A percentile compares a stretch with the other conserved stretches of the same genome.
phyloP scores from a whole-genome alignment of 768 basidiomycete genomes.

The Trametes elegans region DNA sequence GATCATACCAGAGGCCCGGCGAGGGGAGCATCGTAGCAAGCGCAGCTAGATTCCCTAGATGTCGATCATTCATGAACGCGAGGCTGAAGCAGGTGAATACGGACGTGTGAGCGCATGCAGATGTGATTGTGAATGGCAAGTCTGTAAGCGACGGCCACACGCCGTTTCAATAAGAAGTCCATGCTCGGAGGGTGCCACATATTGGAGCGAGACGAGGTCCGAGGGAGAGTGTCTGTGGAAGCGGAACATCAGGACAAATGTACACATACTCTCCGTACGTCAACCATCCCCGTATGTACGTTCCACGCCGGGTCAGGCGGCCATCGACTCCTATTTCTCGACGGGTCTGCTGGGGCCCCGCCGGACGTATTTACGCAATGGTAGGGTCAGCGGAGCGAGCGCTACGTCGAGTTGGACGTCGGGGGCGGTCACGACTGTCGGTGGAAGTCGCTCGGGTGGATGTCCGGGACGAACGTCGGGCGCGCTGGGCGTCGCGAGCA shows the following conservation, averaged over 20 bases:
- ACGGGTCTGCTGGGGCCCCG: neutral
- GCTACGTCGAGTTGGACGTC: neutral
- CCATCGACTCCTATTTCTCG: neutral
- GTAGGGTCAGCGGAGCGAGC: neutral
- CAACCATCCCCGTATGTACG: slow-evolving; percentile 1
- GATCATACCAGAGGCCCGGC: neutral
- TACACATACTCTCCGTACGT: slow-evolving; percentile 13
- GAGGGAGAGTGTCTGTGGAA: neutral
- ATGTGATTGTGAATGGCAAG: no score
- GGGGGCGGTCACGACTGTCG: neutral
- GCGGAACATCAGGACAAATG: slow-evolving; percentile 13
- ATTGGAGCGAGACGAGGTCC: no score
- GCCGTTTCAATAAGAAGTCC: neutral
- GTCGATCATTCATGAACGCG: slow-evolving; percentile 11
- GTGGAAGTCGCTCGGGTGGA: neutral
- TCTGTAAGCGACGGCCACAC: neutral
- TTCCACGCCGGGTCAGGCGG: slow-evolving; percentile 19
- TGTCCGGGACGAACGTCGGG: neutral
- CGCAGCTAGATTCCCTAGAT: slow-evolving; percentile 7
- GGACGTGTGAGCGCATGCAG: no score
- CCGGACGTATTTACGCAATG: slow-evolving; percentile 1
- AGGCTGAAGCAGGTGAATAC: slow-evolving; percentile 4
- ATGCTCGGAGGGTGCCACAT: neutral
- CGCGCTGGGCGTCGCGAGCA: slow-evolving; percentile 3
- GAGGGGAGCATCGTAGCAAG: neutral